A percentile compares a stretch with the other conserved stretches of the same genome.
Conservation (phyloP, 2,329 filamentous ascomycete genomes). For the Didymellaceae sp. region DNA sequence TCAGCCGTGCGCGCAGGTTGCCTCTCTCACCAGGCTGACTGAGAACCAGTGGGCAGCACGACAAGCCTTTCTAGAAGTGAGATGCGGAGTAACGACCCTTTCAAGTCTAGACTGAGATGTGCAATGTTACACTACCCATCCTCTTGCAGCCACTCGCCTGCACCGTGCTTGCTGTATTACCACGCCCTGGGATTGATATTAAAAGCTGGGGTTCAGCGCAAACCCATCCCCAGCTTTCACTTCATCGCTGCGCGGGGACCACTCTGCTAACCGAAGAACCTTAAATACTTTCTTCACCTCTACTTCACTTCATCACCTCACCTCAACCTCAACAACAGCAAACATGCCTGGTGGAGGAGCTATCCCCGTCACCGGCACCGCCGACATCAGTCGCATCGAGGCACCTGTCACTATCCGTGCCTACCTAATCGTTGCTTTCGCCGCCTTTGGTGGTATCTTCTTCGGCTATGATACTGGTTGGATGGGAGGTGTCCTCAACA, state of each 20-base stretch:
- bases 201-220: constrained; percentile 37
- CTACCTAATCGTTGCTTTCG: constrained; percentile 57
- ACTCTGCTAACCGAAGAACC: constrained; percentile 25
- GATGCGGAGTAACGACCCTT: constrained; percentile 38
- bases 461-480: constrained; percentile 82
- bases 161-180: constrained; percentile 42
- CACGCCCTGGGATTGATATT: constrained; percentile 34
- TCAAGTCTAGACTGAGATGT: constrained; percentile 32
- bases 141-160: constrained; percentile 35
- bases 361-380: constrained; percentile 45
- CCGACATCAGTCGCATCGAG: constrained; percentile 63
- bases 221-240: constrained; percentile 35
- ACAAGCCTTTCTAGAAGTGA: constrained; percentile 44
- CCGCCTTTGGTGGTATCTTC: constrained; percentile 62
- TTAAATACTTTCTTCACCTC: no score
- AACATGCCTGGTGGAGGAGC: constrained; percentile 48
- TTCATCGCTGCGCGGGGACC: constrained; percentile 30
- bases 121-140: constrained; percentile 47
- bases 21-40: constrained; percentile 4
- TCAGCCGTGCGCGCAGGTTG: constrained; percentile 21
- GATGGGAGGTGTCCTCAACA: constrained; percentile 70
- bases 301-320: constrained; percentile 18
- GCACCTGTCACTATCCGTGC: constrained; percentile 57
- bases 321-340: constrained; percentile 23
- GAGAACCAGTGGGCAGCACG: constrained; percentile 21